These are phyloP conservation scores for Cyberlindnera mrakii DNA, from an alignment of 805 yeast genomes.

Conservation along the genomic window DNA sequence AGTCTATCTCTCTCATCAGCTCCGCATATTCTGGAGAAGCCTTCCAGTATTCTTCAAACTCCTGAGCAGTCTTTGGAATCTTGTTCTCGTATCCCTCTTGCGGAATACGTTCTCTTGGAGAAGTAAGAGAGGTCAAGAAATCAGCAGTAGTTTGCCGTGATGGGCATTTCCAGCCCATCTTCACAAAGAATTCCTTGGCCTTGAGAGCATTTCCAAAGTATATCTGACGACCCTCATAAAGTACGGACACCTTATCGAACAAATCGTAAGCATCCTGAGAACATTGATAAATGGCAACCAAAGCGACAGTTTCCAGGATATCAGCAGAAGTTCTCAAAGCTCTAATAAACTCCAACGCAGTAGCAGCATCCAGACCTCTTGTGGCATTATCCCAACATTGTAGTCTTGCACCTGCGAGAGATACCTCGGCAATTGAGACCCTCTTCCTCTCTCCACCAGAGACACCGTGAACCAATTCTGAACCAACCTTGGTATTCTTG, in stretches of 20 bases:
- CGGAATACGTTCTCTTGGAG: slow-evolving; percentile 44
- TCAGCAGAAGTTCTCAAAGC: slow-evolving; percentile 48
- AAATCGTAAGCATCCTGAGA: slow-evolving; percentile 48
- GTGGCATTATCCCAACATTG: slow-evolving; percentile 58
- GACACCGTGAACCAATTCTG: slow-evolving; percentile 61
- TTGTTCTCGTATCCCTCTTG: slow-evolving; percentile 36
- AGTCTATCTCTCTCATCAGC: slow-evolving; percentile 3
- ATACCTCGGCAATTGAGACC: slow-evolving; percentile 48
- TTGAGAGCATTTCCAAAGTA: slow-evolving; percentile 40
- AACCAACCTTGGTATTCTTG: slow-evolving; percentile 59
- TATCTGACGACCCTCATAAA: slow-evolving; percentile 53
- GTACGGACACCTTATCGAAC: slow-evolving; percentile 46
- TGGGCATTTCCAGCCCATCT: slow-evolving; percentile 53
- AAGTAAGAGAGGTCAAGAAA: slow-evolving; percentile 49
- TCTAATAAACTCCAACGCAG: slow-evolving; percentile 50
- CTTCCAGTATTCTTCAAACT: slow-evolving; percentile 45
- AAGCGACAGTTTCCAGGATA: slow-evolving; percentile 42
- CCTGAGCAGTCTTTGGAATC: slow-evolving; percentile 48
- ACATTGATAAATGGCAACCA: slow-evolving; percentile 58
- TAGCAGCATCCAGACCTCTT: slow-evolving; percentile 59
- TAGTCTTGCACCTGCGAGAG: slow-evolving; percentile 27
- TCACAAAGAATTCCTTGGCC: slow-evolving; percentile 44
- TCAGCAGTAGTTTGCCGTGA: slow-evolving; percentile 56
- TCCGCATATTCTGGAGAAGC: slow-evolving; percentile 34
- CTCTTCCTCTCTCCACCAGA: slow-evolving; percentile 75